Base-by-base conservation (phyloP, 1,284 basidiomycete genomes). In the Irpex sp. region DNA sequence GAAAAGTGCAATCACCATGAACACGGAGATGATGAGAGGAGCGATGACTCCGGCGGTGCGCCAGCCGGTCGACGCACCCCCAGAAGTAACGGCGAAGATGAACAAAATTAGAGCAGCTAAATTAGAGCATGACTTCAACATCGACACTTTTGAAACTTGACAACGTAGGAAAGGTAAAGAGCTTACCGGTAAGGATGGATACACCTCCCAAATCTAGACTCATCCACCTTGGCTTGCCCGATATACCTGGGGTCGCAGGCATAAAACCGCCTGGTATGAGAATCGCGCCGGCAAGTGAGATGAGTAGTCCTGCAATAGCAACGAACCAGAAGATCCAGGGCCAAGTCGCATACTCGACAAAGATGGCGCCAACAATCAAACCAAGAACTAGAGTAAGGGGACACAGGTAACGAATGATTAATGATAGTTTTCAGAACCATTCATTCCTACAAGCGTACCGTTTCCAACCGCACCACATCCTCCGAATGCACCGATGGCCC, bases 61-160 rank as follows among this genome's bases (percentile, higher is more conserved):
- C 82, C 82, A 84, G 13, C 81, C 80, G 8, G 68, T 64, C 1
- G 73, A 71, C 2, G 80, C 78, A 15, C 53, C 53, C 1, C 80
- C 81, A 5, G 79, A 78, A 2, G 82, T 84, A 35, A 83, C 70
- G 1, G 78, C 79, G 65, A 79, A 83, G 46, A 83, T 78, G 69
- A 84, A 81, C 17, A 83, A 70, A 55, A 74, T 69, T 15, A 74
- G 66, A 0, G 72, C 72, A 11, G 66, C 72, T 74, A 58, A 43
- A 43, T 43, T 59, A 51, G 8, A 46, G 46, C 37, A 43, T 7
- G 47, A 8, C 5, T 6, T 54, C 13, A 37, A 33, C 5, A 36
- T 11, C 26, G 57, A 13, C 31, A 26, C 35, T 5, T 26, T 4
- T 26, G 26, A 17, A 21, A 50, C n/a, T 50, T 50, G 7, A 4